Base-by-base conservation (phyloP, 495 filamentous ascomycete genomes). In the Neurospora sp. region DNA sequence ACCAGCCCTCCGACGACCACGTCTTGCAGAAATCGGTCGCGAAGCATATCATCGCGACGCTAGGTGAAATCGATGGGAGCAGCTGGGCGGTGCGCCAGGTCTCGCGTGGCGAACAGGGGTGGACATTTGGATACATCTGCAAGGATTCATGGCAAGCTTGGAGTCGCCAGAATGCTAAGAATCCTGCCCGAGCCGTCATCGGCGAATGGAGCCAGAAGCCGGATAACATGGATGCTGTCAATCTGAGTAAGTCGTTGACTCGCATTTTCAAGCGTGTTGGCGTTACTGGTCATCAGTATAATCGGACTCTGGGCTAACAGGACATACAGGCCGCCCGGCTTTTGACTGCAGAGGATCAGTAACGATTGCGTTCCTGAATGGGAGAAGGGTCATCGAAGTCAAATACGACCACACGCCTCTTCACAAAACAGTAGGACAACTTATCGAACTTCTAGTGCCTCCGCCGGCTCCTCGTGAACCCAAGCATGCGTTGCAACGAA, bases 401-500 rank as follows among this genome's bases (percentile, higher is more conserved):
- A 85, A 85, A 70, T 86, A 86, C 73, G 82, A 83, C 17, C 85
- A 87, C 73, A 85, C 83, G 1, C 83, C 81, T 11, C 74, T 86
- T 39, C 85, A 87, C 71, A 84, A 82, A 73, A 84, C 84, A 0
- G 85, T 87, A 36, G 77, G 74, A 1, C 73, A 86, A 69, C 74
- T 86, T 24, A 75, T 83, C 38, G 79, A 83, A n/a, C 79, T 79
- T 19, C 75, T 85, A 38, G 78, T 77, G 21, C 84, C 82, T 5
- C 74, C 79, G 31, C 75, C 80, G 15, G 8, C 74, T 19, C 74
- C 76, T 13, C 71, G 76, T 70, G 71, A 66, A 39, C 76, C 92
- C 76, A 84, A 87, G 75, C 78, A 82, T 62, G 77, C 77, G 9
- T 82, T 83, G 62, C 89, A 91, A 70, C 85, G 90, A 73, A 91